Evolutionary conservation across 495 filamentous ascomycete species (phyloP), one percentile per base, ranked within the genome.

Genomic region (Hyphodiscus hymeniophilus): DNA sequence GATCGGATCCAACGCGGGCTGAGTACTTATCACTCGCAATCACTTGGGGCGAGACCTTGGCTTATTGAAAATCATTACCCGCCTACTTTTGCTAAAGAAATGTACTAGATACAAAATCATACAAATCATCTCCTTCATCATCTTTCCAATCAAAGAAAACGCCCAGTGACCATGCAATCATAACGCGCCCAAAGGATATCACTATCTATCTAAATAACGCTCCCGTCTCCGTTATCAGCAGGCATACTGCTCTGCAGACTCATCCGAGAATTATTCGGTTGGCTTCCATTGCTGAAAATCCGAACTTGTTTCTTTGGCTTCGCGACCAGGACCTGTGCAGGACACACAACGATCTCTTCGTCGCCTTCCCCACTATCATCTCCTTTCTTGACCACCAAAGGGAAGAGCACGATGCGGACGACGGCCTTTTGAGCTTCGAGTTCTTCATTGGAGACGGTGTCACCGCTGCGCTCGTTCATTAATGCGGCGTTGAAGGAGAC

Each of bases 341-440:
- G 89, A 48, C 81, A 89, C 31, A 98, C 87, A 31, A 96, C 89
- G 47, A 91, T 85, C 71, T 96, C 88, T 42, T 94, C 86, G 24
- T 94, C 85, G 23, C 86, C 84, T 15, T 84, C 78, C 13, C 89
- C 91, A 12, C 66, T 64, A 58, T 95, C 90, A 60, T 94, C 85
- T 40, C 91, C 92, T 68, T 91, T 89, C 68, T 92, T 89, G 56
- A 96, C 84, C 11, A 98, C 89, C 10, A 95, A 72, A 6, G 92
- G 92, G 73, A 97, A 97, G 33, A 98, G 74, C 3, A 97, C 88
- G 42, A 92, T 79, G 48, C 90, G 81, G 10, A 98, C 89, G 8
- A 87, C 77, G 18, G 88, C 81, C n/a, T 76, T 72, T 33, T 79
- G 69, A 11, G 68, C 68, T 64, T 96, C 85, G 17, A 95, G 75